These are phyloP conservation scores for Gloeostereum incarnatum DNA, from an alignment of 768 basidiomycete species.

Conservation along the genomic window DNA sequence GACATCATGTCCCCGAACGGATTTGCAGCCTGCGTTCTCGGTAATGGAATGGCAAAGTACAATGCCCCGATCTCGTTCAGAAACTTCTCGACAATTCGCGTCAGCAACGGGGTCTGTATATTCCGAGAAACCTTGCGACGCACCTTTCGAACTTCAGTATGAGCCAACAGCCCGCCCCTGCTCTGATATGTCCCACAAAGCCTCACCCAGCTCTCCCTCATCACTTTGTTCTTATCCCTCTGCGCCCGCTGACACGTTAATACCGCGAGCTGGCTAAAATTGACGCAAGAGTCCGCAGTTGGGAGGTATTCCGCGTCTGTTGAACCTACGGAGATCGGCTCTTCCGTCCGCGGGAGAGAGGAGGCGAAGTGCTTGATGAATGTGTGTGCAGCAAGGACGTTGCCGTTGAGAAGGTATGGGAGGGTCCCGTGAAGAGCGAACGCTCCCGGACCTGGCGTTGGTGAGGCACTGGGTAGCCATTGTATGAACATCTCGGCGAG, in stretches of 20 bases:
- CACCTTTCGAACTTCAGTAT: constrained; percentile 57
- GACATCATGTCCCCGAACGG: constrained; percentile 87
- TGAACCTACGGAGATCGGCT: constrained; percentile 39
- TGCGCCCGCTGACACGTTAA: constrained; percentile 82
- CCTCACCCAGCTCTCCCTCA: constrained; percentile 77
- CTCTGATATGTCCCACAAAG: constrained; percentile 80
- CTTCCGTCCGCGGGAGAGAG: constrained; percentile 43
- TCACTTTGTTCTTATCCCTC: constrained; percentile 67
- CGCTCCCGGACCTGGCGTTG: too few species aligned
- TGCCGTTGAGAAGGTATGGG: constrained; percentile 79
- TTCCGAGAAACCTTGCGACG: constrained; percentile 13
- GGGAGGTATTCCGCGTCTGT: constrained; percentile 54
- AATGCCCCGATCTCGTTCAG: constrained; percentile 59
- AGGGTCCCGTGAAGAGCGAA: constrained; percentile 83
- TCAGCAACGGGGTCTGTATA: not conserved
- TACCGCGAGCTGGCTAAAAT: constrained; percentile 87
- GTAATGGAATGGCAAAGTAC: constrained; percentile 84
- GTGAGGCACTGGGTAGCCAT: constrained; percentile 50
- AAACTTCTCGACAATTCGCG: constrained; percentile 28
- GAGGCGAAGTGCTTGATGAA: constrained; percentile 79
- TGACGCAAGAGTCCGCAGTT: constrained; percentile 69
- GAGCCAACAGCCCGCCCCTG: constrained; percentile 50
- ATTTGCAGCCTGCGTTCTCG: constrained; percentile 61
- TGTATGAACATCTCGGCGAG: constrained; percentile 83
- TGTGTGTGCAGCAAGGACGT: constrained; percentile 88